These are phyloP conservation scores for Agrocybe pediades DNA, from an alignment of 768 basidiomycete genomes.

Conservation along the genomic window DNA sequence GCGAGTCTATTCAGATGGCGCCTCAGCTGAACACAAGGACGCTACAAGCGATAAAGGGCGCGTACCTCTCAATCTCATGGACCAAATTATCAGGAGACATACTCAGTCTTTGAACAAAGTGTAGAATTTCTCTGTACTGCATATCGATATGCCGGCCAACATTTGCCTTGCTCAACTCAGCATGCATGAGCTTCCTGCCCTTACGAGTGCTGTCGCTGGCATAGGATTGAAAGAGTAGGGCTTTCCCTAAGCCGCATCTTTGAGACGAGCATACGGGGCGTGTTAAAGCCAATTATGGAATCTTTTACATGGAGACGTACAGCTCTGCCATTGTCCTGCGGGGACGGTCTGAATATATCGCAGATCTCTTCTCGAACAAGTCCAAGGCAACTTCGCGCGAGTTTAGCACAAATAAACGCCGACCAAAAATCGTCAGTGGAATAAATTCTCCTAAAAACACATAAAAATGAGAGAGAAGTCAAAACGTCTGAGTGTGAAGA, in stretches of 20 bases:
- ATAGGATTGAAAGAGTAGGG: not conserved
- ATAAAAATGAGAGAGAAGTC: too few relatives aligned
- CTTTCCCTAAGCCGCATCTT: slow-evolving; percentile 3
- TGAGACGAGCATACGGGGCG: not conserved
- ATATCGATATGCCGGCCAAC: not conserved
- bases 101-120: not conserved
- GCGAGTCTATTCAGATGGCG: slow-evolving; percentile 4
- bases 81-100: not conserved
- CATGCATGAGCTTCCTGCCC: not conserved
- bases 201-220: slow-evolving; percentile 1
- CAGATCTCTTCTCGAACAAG: slow-evolving; percentile 7
- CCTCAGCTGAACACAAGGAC: too few relatives aligned
- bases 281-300: not conserved
- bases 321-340: slow-evolving; percentile 1
- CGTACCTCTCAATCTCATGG: not conserved
- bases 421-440: not conserved
- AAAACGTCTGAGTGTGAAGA: too few relatives aligned
- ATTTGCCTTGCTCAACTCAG: not conserved
- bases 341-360: slow-evolving; percentile 7
- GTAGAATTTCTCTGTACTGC: not conserved
- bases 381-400: not conserved
- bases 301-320: not conserved
- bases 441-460: not conserved
- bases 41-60: not conserved
- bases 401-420: not conserved